Evolutionary conservation across 306 rosid genomes (phyloP).

Genomic region (Sicyos baderoa): DNA sequence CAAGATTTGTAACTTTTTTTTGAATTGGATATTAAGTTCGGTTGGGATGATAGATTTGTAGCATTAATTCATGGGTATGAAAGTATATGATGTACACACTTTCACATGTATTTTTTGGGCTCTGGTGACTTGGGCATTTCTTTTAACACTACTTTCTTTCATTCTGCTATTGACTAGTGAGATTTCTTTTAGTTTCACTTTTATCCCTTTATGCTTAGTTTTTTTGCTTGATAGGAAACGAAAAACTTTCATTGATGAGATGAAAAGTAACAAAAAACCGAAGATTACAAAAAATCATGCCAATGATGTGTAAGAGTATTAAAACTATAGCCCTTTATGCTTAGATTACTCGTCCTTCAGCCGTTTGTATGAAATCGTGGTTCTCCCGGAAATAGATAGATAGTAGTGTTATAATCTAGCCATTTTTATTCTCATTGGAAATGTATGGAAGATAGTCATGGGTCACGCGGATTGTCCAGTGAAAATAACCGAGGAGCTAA

Average conservation of each 20-base stretch:
- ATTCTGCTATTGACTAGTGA: neutral
- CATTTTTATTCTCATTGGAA: neutral
- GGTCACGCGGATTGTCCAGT: too few species aligned
- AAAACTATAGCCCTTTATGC: too few species aligned
- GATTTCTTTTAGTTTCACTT: neutral
- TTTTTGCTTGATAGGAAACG: too few species aligned
- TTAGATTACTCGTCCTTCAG: neutral
- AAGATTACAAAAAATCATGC: too few species aligned
- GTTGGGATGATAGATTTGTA: neutral
- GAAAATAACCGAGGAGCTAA: too few species aligned
- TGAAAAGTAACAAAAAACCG: too few species aligned
- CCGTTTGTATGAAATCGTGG: neutral
- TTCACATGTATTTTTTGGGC: neutral
- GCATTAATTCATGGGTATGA: neutral
- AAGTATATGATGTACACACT: neutral
- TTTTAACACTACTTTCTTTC: slow-evolving; percentile 3
- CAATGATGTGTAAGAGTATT: too few species aligned
- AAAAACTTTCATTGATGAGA: too few species aligned
- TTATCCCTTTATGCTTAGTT: neutral
- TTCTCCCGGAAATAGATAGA: neutral
- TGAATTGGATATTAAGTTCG: neutral
- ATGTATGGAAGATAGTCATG: neutral
- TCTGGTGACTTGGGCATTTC: slow-evolving; percentile 1
- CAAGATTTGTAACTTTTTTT: neutral
- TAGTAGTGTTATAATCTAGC: neutral